Percentiles rank a stretch among this genome's conserved stretches.
phyloP scores from a whole-genome alignment of 495 filamentous ascomycete species.

The Tetracladium setigerum region DNA sequence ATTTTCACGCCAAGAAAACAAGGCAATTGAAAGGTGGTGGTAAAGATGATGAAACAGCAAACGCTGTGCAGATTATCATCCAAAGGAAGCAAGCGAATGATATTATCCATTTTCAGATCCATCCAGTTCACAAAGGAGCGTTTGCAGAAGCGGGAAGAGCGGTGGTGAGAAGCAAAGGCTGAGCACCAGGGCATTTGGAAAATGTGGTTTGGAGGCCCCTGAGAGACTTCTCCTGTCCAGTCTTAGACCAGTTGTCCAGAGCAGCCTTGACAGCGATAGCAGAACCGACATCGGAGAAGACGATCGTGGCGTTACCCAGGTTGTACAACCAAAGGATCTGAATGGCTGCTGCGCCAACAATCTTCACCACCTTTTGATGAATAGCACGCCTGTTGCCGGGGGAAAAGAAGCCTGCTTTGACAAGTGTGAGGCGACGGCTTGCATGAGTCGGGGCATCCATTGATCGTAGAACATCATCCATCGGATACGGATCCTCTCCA shows the following conservation, averaged over 20 bases:
- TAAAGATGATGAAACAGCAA: too few species aligned
- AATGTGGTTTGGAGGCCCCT: slow-evolving; percentile 10
- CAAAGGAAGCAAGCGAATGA: too few species aligned
- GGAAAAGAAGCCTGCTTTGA: slow-evolving; percentile 21
- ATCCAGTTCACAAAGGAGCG: too few species aligned
- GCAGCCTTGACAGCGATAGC: slow-evolving; percentile 15
- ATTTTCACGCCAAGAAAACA: too few species aligned
- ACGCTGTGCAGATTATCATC: too few species aligned
- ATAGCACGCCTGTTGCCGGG: slow-evolving; percentile 8
- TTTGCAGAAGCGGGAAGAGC: too few species aligned
- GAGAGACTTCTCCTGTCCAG: slow-evolving; percentile 4
- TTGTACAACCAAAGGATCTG: slow-evolving; percentile 21
- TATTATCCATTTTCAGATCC: too few species aligned
- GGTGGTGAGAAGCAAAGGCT: too few species aligned
- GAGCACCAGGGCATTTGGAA: slow-evolving; percentile 19
- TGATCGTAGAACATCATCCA: slow-evolving; percentile 10
- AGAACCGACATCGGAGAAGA: slow-evolving; percentile 15
- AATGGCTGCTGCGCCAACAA: slow-evolving; percentile 14
- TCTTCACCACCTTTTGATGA: slow-evolving; percentile 6
- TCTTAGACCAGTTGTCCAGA: slow-evolving; percentile 8
- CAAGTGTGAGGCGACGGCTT: slow-evolving; percentile 18
- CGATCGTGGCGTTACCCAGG: slow-evolving; percentile 20
- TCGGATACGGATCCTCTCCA: slow-evolving; percentile 6
- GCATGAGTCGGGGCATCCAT: slow-evolving; percentile 12
- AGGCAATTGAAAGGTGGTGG: too few species aligned